Conservation (phyloP, 371 early-diverging fungal genomes). For the Mucor piriformis region DNA sequence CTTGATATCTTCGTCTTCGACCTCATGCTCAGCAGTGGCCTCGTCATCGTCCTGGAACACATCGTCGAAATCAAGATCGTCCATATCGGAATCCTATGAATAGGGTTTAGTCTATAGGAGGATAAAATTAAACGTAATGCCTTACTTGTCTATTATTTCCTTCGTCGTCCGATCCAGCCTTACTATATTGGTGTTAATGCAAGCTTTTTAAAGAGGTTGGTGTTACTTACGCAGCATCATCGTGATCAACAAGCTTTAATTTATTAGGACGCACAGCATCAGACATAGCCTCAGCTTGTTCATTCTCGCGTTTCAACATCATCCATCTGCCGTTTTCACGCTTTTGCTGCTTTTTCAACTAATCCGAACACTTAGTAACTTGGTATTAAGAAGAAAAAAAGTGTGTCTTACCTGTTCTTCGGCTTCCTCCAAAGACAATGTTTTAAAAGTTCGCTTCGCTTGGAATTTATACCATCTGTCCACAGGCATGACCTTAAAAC, state of each 20-base stretch:
- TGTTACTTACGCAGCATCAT: conserved; percentile 16
- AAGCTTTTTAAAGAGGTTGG: background rate
- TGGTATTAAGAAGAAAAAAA: conserved; percentile 3
- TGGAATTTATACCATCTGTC: conserved; percentile 92
- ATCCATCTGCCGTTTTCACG: conserved; percentile 71
- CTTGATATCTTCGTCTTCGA: conserved; percentile 67
- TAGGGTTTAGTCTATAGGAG: background rate
- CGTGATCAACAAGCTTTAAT: conserved; percentile 39
- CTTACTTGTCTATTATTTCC: conserved; percentile 19
- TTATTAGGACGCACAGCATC: conserved; percentile 15
- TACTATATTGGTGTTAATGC: no score
- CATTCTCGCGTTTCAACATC: conserved; percentile 62
- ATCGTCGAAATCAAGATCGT: conserved; percentile 55
- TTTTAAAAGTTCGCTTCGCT: conserved; percentile 76
- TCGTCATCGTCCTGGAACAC: conserved; percentile 81
- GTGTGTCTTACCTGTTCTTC: conserved; percentile 75
- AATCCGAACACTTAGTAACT: background rate
- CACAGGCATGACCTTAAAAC: conserved; percentile 87
- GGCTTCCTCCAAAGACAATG: conserved; percentile 89
- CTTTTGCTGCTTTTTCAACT: conserved; percentile 58
- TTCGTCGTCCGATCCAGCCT: conserved; percentile 30
- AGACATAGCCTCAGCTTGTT: conserved; percentile 15
- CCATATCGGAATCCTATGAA: conserved; percentile 47
- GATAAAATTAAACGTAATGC: background rate
- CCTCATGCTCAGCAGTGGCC: conserved; percentile 67